phyloP scores from a whole-genome alignment of 495 filamentous ascomycete genomes.

The Penicillium coprophilum region DNA sequence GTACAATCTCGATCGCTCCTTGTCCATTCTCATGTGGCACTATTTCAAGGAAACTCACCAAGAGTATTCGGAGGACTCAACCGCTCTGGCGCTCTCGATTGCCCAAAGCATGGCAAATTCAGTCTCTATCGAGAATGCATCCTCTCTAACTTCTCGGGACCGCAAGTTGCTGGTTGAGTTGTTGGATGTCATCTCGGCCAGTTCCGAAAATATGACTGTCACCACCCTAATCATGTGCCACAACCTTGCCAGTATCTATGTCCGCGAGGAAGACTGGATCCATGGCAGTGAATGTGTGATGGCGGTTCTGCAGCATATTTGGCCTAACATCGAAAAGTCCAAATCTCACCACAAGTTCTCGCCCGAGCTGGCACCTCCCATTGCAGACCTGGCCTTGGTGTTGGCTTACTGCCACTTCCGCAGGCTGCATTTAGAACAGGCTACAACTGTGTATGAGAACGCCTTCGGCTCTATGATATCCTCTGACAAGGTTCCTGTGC shows the following conservation, averaged over 20 bases:
- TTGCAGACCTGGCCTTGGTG: slow-evolving; percentile 37
- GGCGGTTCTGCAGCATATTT: slow-evolving; percentile 40
- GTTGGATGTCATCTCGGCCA: slow-evolving; percentile 40
- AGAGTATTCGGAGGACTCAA: slow-evolving; percentile 35
- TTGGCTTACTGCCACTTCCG: slow-evolving; percentile 43
- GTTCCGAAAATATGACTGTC: slow-evolving; percentile 23
- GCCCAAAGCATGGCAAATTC: slow-evolving; percentile 31
- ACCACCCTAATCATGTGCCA: slow-evolving; percentile 38
- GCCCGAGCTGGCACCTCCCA: slow-evolving; percentile 33
- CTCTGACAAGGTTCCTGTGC: slow-evolving; percentile 38
- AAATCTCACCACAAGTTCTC: slow-evolving; percentile 35
- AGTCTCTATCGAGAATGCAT: slow-evolving; percentile 24
- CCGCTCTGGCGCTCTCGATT: slow-evolving; percentile 32
- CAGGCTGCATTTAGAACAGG: slow-evolving; percentile 35
- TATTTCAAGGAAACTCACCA: slow-evolving; percentile 38
- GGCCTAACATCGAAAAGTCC: slow-evolving; percentile 37
- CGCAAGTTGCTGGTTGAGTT: slow-evolving; percentile 38
- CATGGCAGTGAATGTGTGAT: slow-evolving; percentile 33
- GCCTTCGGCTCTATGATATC: slow-evolving; percentile 38
- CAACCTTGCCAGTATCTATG: slow-evolving; percentile 37
- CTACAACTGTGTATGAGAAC: slow-evolving; percentile 40
- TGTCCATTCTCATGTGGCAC: slow-evolving; percentile 40
- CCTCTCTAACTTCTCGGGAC: slow-evolving; percentile 29
- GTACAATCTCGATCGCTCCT: slow-evolving; percentile 37
- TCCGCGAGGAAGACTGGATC: slow-evolving; percentile 38